A percentile compares a stretch with the other conserved stretches of the same genome.
Conservation (phyloP, 2,329 filamentous ascomycete genomes). For the Xylaria sp. region DNA sequence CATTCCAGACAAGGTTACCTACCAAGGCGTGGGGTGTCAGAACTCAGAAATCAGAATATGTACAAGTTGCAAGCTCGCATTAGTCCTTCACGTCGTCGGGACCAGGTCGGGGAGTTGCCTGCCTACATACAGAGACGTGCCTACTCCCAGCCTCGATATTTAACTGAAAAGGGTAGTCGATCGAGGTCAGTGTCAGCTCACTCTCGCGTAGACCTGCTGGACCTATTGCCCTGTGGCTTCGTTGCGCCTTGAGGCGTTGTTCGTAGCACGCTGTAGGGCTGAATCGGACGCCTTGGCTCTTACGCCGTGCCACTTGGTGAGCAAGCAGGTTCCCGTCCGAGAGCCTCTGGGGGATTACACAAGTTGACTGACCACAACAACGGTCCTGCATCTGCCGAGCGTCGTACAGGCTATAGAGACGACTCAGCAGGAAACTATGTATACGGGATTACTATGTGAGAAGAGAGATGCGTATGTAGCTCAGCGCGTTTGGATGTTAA, state of each 20-base stretch:
- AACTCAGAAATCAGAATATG: not conserved
- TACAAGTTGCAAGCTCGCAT: not conserved
- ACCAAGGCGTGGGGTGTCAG: not conserved
- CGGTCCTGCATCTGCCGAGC: not conserved
- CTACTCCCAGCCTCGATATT: too few species aligned
- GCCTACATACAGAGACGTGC: not conserved
- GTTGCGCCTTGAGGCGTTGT: not conserved
- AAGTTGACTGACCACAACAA: not conserved
- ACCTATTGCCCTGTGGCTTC: not conserved
- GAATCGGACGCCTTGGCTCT: not conserved
- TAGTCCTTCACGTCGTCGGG: not conserved
- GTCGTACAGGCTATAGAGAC: not conserved
- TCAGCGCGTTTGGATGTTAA: too few species aligned
- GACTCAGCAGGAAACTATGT: not conserved
- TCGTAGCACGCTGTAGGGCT: slow-evolving; percentile 9
- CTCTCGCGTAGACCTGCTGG: too few species aligned
- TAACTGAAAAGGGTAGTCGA: too few species aligned
- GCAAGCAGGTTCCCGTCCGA: not conserved
- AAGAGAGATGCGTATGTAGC: not conserved
- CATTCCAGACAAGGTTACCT: not conserved
- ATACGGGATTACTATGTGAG: not conserved
- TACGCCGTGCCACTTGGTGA: not conserved
- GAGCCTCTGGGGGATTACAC: not conserved
- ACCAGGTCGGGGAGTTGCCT: not conserved
- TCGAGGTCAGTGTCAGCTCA: too few species aligned